Evolutionary conservation across 805 yeast species (phyloP), one percentile per base, ranked within the genome.

Genomic region (Torulaspora gathmanii): DNA sequence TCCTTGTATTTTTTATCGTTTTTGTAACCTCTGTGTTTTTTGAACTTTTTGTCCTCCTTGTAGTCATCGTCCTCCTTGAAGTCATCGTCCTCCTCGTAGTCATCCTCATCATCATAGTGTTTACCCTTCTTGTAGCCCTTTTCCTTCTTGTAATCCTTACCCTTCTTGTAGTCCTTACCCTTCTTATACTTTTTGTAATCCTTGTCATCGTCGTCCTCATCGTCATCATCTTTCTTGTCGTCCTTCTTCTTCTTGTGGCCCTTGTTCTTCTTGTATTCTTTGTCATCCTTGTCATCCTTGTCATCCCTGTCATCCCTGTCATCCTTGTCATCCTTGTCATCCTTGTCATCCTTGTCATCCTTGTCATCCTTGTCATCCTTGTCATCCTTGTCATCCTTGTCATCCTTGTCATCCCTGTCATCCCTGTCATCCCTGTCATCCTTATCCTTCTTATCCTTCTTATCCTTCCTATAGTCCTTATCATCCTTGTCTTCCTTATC

Each of bases 71-170:
- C 17, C 10, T 35, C 38, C 6, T 35, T 28, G n/a, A n/a, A 31
- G 5, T 38, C 31, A 23, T 38, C 31, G 12, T 38, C 17, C 10
- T 35, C 38, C 6, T 35, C 26, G n/a, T n/a, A n/a, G 17, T 38
- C 22, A 33, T 38, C 41, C 11, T 38, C 41, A 28, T 38, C 35
- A 13, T 38, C 41, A 28, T 38, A 28, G 12, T 38, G 16, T 25
- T 31, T 39, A 15, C 31, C 42, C 4, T 39, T 31, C 20, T 39
- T 31, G 42, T 39, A 30, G 8, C 23, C 42, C n/a, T 30, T 39
- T n/a, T 38, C n/a, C 6, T 38, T 34, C n/a, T 28, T 38, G 27
- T 38, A 29, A 4, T 39, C 19, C 20, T 31, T 39, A 15, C 31
- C 42, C 4, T 39, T 31, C 20, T 39, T 31, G 42, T 39, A 30